Conservation (phyloP, 495 filamentous ascomycete genomes). For the Penicillium desertorum region DNA sequence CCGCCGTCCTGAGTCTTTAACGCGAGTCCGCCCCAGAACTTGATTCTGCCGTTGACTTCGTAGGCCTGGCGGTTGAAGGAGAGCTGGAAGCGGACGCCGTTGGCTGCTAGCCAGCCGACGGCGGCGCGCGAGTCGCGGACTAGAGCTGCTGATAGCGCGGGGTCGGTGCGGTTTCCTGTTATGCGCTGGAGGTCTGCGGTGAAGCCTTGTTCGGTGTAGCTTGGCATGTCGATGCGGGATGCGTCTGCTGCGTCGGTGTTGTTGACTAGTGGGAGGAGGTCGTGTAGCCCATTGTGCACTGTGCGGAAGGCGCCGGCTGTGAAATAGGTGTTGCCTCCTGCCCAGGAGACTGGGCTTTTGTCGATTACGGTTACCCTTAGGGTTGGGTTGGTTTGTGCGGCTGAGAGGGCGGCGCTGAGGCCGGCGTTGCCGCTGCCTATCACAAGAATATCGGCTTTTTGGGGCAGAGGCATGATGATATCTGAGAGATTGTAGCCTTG, state of each 20-base stretch:
- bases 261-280: slow-evolving; percentile 49
- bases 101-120: slow-evolving; percentile 54
- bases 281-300: slow-evolving; percentile 43
- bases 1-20: slow-evolving; percentile 58
- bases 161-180: slow-evolving; percentile 48
- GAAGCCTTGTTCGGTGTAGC: slow-evolving; percentile 50
- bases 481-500: not conserved
- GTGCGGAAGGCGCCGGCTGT: slow-evolving; percentile 58
- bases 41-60: slow-evolving; percentile 50
- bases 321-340: slow-evolving; percentile 59
- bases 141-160: slow-evolving; percentile 40
- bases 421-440: slow-evolving; percentile 61
- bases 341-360: slow-evolving; percentile 46
- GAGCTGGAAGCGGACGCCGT: slow-evolving; percentile 55
- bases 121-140: slow-evolving; percentile 47
- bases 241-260: slow-evolving; percentile 41
- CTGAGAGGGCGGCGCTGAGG: slow-evolving; percentile 54
- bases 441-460: slow-evolving; percentile 48
- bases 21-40: slow-evolving; percentile 62
- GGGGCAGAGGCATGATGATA: not conserved
- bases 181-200: slow-evolving; percentile 50
- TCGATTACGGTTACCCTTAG: slow-evolving; percentile 54
- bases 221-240: slow-evolving; percentile 42
- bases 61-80: slow-evolving; percentile 64
- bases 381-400: slow-evolving; percentile 37